These are phyloP conservation scores for Micromonas pusilla DNA, from an alignment of 139 green algal species.

Conservation along the genomic window DNA sequence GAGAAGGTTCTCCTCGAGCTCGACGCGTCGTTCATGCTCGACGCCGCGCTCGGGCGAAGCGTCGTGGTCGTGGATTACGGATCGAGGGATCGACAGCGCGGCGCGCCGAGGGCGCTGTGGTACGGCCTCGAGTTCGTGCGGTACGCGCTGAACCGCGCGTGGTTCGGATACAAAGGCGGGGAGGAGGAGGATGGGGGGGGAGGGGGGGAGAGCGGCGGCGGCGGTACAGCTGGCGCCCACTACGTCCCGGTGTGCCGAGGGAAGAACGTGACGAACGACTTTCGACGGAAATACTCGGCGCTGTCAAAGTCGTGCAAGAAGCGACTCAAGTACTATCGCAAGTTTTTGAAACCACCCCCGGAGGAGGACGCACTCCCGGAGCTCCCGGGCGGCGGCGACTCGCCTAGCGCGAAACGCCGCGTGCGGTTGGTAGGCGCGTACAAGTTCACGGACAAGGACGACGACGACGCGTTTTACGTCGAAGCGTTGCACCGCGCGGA, in stretches of 20 bases:
- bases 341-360: slow-evolving; percentile 15
- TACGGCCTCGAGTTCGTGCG: slow-evolving; percentile 57
- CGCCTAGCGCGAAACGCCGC: background rate
- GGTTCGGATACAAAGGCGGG: background rate
- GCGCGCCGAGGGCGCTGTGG: slow-evolving; percentile 57
- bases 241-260: background rate
- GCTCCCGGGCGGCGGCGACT: too few relatives aligned
- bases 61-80: slow-evolving; percentile 45
- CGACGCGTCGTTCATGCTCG: background rate
- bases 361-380: background rate
- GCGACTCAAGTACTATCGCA: slow-evolving; percentile 15
- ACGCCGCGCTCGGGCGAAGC: background rate
- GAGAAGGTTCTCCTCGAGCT: slow-evolving; percentile 14
- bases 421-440: slow-evolving; percentile 5
- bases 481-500: background rate
- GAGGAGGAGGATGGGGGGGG: background rate
- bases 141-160: slow-evolving; percentile 9
- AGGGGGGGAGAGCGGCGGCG: background rate
- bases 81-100: slow-evolving; percentile 39
- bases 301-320: background rate
- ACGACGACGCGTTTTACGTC: slow-evolving; percentile 10
- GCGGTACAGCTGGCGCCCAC: background rate
- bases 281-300: background rate
- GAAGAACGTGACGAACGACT: background rate
- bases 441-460: background rate